Base-by-base conservation (phyloP, 139 green algal species). In the Closterium sp. region DNA sequence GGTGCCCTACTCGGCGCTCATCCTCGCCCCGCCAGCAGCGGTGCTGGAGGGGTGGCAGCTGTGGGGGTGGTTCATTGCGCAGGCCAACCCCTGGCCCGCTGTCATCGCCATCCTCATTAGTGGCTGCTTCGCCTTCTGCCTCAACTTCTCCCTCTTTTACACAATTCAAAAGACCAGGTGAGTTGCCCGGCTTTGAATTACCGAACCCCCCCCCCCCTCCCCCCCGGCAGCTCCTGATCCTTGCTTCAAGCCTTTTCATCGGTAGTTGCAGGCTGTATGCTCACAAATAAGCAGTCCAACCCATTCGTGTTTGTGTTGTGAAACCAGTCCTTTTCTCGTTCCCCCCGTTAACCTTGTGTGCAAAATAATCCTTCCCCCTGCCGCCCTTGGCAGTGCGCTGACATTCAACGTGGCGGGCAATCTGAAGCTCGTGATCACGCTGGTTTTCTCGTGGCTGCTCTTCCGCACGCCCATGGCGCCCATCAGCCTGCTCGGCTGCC, bases 91-190 rank as follows among this genome's bases (percentile, higher is more conserved):
- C n/a, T 33, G 43, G 28, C 21, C 28, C 9, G 36, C 92, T 12
- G 28, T 94, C 33, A 38, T 31, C 36, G 86, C 30, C 33, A 55
- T 94, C 84, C 33, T 93, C 33, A 33, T 93, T 28, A 89, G 84
- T 35, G 92, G 92, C 69, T 25, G 88, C 30, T 10, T 92, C 34
- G 92, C 92, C 0, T 94, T 94, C 86, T 90, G 34, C 33, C 92
- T 94, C 34, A 94, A 94, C 84, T 94, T 89, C 84, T 94, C 92
- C 8, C 38, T 94, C 66, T 94, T 94, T 85, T 94, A 93, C 87
- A 84, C 91, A 84, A 94, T 94, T 25, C 92, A 94, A 55, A 84
- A 86, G 9, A 94, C 92, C 30, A 91, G 55, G 43, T 69, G 23
- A 69, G 9, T 28, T 0, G 43, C 9, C 43, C n/a, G n/a, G n/a